Evolutionary conservation across 192 early-diverging fungal species (phyloP), one percentile per base, ranked within the genome.

Genomic region (Coemansia sp.): DNA sequence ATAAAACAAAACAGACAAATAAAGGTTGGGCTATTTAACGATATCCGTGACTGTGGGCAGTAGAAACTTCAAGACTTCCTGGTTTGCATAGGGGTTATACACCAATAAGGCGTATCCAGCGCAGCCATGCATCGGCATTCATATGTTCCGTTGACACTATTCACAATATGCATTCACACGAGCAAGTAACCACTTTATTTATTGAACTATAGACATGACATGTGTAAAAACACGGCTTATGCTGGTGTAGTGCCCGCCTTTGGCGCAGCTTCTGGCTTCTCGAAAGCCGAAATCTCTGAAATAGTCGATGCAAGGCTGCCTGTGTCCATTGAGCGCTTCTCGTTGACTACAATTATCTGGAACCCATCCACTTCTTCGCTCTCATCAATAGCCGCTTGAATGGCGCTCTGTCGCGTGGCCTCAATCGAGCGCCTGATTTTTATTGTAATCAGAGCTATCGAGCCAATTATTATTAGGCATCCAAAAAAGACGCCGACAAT

Each of bases 311-410:
- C 51, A 23, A 23, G 24, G 51, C 51, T 53, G 25, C 51, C 20
- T 3, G 18, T 53, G 15, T 53, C 51, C 20, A 44, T 44, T 0
- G 40, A 44, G 40, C 21, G 5, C 51, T 53, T 53, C 25, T 53
- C 51, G 51, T 26, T 14, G 23, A 53, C 25, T 20, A 8, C 51
- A 53, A 53, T 53, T 15, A 53, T 14, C 26, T 26, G 12, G 26
- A 53, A 53, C 14, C 51, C 51, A 24, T 53, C 51, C 20, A 26
- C 51, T 24, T 53, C 51, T 26, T 53, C 20, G n/a, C 23, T 26
- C 51, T 53, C 51, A 24, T 53, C 51, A 53, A 53, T 18, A 15
- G 51, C 51, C 5, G 51, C 17, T 21, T 53, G 51, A 23, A 53
- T 24, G 12, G 51, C 51, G 14, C 25, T 24, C 26, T 53, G 51